Conservation (phyloP, 2,329 filamentous ascomycete species). For the Fusarium fujikuroi region DNA sequence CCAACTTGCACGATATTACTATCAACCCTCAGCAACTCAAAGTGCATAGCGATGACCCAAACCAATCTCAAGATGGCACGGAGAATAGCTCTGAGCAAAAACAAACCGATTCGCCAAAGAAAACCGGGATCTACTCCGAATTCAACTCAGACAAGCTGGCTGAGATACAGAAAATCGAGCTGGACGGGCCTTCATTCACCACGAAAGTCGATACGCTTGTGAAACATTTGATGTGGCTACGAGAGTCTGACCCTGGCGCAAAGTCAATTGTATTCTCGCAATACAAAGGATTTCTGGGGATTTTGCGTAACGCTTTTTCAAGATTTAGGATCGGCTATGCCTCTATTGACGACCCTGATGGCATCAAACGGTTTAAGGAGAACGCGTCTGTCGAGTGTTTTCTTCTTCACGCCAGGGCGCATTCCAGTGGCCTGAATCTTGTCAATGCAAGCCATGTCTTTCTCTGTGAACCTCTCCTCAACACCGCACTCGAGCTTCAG, state of each 20-base stretch:
- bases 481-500: constrained; percentile 92
- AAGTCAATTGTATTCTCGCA: constrained; percentile 97
- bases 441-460: constrained; percentile 95
- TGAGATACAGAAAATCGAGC: constrained; percentile 84
- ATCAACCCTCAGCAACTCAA: constrained; percentile 80
- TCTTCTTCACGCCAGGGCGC: constrained; percentile 86
- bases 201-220: constrained; percentile 89
- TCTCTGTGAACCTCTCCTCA: constrained; percentile 91
- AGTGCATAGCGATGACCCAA: constrained; percentile 59
- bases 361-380: constrained; percentile 80
- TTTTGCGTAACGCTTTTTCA: constrained; percentile 76
- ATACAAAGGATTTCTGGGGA: constrained; percentile 79
- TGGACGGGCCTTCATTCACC: constrained; percentile 79
- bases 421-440: constrained; percentile 89
- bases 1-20: constrained; percentile 85
- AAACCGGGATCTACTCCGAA: constrained; percentile 76
- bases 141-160: constrained; percentile 77
- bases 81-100: constrained; percentile 26
- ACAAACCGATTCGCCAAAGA: constrained; percentile 43
- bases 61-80: constrained; percentile 10
- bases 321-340: constrained; percentile 78
- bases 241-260: constrained; percentile 83
- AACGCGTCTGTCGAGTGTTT: constrained; percentile 83
- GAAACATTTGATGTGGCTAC: constrained; percentile 86
- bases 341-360: constrained; percentile 74